Evolutionary conservation across 2,329 filamentous ascomycete genomes (phyloP).

Genomic region (Fusarium torreyae): DNA sequence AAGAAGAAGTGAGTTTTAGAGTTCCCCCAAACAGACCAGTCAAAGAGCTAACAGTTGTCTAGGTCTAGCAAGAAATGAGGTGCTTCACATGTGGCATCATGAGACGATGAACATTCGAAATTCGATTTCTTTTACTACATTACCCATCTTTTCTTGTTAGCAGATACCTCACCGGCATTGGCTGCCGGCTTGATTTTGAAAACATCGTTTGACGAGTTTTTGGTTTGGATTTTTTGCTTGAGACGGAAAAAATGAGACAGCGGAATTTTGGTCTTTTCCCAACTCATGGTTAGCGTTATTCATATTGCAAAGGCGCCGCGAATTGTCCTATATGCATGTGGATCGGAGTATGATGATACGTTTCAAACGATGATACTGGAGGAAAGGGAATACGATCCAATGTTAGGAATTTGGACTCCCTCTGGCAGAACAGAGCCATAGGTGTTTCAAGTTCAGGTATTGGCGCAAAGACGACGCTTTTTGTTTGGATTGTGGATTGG

Average conservation of each 20-base stretch:
- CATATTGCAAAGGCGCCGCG: conserved; percentile 46
- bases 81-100: conserved; percentile 15
- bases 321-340: conserved; percentile 50
- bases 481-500: conserved; percentile 19
- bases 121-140: conserved; percentile 31
- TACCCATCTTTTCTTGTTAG: conserved; percentile 38
- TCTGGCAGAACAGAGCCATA: conserved; percentile 17
- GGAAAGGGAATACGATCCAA: conserved; percentile 47
- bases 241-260: conserved; percentile 35
- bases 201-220: conserved; percentile 28
- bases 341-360: conserved; percentile 51
- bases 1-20: conserved; percentile 52
- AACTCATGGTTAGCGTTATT: conserved; percentile 45
- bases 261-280: conserved; percentile 40
- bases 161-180: conserved; percentile 49
- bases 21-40: neutral
- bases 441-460: conserved; percentile 31
- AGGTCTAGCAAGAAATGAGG: conserved; percentile 48
- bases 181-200: conserved; percentile 42
- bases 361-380: conserved; percentile 43
- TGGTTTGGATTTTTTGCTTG: conserved; percentile 26
- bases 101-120: conserved; percentile 43
- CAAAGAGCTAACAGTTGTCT: conserved; percentile 17
- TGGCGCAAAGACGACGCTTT: conserved; percentile 47
- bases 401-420: conserved; percentile 21